Evolutionary conservation across 306 rosid species (phyloP), one percentile per base, ranked within the genome.

Genomic region (Citrullus colocynthis): DNA sequence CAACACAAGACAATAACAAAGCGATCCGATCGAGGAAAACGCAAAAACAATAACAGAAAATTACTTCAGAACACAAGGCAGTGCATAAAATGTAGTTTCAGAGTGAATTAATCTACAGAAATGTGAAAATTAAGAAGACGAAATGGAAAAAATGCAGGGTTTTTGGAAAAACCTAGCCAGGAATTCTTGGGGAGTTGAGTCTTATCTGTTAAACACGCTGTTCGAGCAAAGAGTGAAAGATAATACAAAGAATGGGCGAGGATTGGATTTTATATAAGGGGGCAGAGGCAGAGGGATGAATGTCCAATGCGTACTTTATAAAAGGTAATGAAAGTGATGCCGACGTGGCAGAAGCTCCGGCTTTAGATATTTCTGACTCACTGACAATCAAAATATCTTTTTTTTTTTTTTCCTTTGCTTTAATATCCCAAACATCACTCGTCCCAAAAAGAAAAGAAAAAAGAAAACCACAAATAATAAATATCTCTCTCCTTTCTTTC

Each of bases 141-240:
- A 54, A 74, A 52, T 18, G 32, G 32, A 74, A 49, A 49, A 30
- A 44, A 73, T 7, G 14, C 51, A 73, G 77, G 77, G 63, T 74
- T 74, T 52, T n/a, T 5, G 11, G 30, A 74, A 4, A 30, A 32
- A 74, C 78, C 78, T 74, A 20, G 15, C 30, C 32, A 66, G 0
- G 54, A 66, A 66, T 34, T 24, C 71, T 10, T 64, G 24, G 1
- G 1, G 77, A 74, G 32, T 30, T 9, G 32, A 54, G 18, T 34
- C 78, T 74, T 74, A 74, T 74, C 78, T 74, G 61, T 54, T 8
- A 4, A 52, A 6, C 63, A 34, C 78, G 78, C 78, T 3, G 62
- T 74, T 74, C 63, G 18, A 74, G 63, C 63, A 51, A 2, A 48
- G 77, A 17, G 28, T 3, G 61, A 72, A 32, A 73, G 77, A 48